Conservation (phyloP, 495 filamentous ascomycete species). For the Podospora sp. region DNA sequence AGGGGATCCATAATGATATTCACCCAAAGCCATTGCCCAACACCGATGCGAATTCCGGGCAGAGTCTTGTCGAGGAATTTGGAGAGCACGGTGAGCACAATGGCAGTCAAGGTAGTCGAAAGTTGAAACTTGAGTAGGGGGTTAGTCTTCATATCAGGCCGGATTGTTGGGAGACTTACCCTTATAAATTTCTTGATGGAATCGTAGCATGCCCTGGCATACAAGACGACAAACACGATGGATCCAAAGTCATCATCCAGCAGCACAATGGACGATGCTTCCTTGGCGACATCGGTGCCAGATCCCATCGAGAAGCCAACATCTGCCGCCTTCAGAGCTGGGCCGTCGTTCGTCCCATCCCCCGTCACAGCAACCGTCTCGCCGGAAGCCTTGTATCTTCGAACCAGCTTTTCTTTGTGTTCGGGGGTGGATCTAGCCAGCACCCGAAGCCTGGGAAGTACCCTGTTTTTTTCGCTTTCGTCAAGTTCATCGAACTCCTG, state of each 20-base stretch:
- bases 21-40: slow-evolving; percentile 88
- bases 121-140: slow-evolving; percentile 75
- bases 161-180: slow-evolving; percentile 36
- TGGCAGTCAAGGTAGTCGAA: slow-evolving; percentile 88
- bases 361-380: slow-evolving; percentile 94
- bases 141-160: background rate
- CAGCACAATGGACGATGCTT: slow-evolving; percentile 89
- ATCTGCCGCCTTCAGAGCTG: slow-evolving; percentile 83
- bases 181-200: slow-evolving; percentile 89
- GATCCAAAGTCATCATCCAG: slow-evolving; percentile 94
- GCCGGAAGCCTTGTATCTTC: slow-evolving; percentile 76
- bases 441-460: slow-evolving; percentile 77
- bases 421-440: slow-evolving; percentile 83
- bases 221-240: slow-evolving; percentile 84
- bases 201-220: slow-evolving; percentile 88
- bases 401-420: slow-evolving; percentile 81
- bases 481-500: slow-evolving; percentile 75
- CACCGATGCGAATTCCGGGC: slow-evolving; percentile 75
- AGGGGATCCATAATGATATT: slow-evolving; percentile 97
- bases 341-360: slow-evolving; percentile 91
- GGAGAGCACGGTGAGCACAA: slow-evolving; percentile 73
- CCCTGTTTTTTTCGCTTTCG: slow-evolving; percentile 64
- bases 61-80: slow-evolving; percentile 62
- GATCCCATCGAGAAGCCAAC: slow-evolving; percentile 92
- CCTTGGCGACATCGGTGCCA: slow-evolving; percentile 90